Conservation (phyloP, 805 yeast species). For the Teunomyces aglyptinius region DNA sequence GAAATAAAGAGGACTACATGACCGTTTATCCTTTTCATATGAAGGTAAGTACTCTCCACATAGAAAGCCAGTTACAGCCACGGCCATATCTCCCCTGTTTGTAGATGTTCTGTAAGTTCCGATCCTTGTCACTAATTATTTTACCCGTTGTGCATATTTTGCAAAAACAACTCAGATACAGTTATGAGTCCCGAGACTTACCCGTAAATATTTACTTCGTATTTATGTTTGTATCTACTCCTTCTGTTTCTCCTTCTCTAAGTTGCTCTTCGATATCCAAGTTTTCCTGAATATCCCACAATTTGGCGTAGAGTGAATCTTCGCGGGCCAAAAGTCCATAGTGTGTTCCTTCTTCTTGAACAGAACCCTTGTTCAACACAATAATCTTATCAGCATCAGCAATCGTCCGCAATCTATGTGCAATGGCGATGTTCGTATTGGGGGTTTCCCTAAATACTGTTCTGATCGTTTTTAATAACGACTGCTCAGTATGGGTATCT, state of each 20-base stretch:
- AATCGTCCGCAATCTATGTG: constrained; percentile 89
- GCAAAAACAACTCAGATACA: neutral
- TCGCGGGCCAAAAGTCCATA: constrained; percentile 50
- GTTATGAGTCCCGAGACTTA: neutral
- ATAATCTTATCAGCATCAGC: constrained; percentile 94
- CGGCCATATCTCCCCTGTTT: neutral
- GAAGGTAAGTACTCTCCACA: too few relatives aligned
- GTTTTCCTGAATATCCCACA: constrained; percentile 93
- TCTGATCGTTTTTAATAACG: constrained; percentile 71
- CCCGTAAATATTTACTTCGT: neutral
- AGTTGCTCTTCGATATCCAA: constrained; percentile 31
- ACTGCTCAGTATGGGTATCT: constrained; percentile 94
- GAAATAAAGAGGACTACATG: too few relatives aligned
- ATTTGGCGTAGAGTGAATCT: constrained; percentile 66
- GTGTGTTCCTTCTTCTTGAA: constrained; percentile 89
- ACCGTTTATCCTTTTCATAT: too few relatives aligned
- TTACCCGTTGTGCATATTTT: neutral
- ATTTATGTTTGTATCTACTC: neutral
- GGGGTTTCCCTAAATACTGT: constrained; percentile 52
- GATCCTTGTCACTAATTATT: neutral
- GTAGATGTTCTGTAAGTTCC: neutral
- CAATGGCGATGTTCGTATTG: constrained; percentile 85
- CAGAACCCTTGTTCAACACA: constrained; percentile 74
- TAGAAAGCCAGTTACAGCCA: too few relatives aligned
- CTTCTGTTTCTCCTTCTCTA: neutral